Conservation (phyloP, 2,329 filamentous ascomycete species). For the Cercospora sp. region DNA sequence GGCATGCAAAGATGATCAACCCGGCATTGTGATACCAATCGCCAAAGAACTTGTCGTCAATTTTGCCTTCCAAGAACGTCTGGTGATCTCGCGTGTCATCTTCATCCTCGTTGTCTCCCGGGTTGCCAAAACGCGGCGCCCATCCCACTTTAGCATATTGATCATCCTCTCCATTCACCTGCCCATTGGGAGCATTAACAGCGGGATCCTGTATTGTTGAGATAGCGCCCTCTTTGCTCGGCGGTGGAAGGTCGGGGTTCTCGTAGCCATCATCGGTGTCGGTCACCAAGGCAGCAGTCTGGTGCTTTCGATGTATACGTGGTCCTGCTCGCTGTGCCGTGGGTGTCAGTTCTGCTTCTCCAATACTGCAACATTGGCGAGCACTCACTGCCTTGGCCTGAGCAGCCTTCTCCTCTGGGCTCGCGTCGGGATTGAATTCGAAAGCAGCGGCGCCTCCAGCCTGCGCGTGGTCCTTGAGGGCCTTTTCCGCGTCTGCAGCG, state of each 20-base stretch:
- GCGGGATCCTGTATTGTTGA: slow-evolving; percentile 54
- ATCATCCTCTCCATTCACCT: slow-evolving; percentile 50
- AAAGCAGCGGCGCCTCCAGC: slow-evolving; percentile 79
- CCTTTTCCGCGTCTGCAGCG: slow-evolving; percentile 69
- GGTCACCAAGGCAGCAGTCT: slow-evolving; percentile 71
- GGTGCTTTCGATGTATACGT: slow-evolving; percentile 52
- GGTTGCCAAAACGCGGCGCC: slow-evolving; percentile 81
- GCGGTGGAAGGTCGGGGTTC: slow-evolving; percentile 74
- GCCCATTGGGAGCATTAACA: slow-evolving; percentile 47
- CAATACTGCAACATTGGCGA: neutral
- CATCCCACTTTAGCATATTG: slow-evolving; percentile 68
- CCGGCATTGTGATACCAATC: slow-evolving; percentile 98
- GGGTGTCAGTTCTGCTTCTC: slow-evolving; percentile 22
- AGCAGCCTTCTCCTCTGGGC: slow-evolving; percentile 77
- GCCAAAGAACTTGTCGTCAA: slow-evolving; percentile 89
- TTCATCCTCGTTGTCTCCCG: slow-evolving; percentile 55
- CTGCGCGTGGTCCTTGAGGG: slow-evolving; percentile 73
- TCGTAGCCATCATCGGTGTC: slow-evolving; percentile 73
- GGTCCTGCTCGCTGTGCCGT: slow-evolving; percentile 29
- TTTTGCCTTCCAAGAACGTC: slow-evolving; percentile 78
- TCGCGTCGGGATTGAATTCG: slow-evolving; percentile 84
- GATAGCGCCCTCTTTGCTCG: slow-evolving; percentile 69
- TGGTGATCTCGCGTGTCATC: slow-evolving; percentile 78
- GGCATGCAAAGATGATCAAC: slow-evolving; percentile 89
- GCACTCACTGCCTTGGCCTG: slow-evolving; percentile 69